These are phyloP conservation scores for Pseudoturritis turrita DNA, from an alignment of 345 rosid species.

Conservation along the genomic window DNA sequence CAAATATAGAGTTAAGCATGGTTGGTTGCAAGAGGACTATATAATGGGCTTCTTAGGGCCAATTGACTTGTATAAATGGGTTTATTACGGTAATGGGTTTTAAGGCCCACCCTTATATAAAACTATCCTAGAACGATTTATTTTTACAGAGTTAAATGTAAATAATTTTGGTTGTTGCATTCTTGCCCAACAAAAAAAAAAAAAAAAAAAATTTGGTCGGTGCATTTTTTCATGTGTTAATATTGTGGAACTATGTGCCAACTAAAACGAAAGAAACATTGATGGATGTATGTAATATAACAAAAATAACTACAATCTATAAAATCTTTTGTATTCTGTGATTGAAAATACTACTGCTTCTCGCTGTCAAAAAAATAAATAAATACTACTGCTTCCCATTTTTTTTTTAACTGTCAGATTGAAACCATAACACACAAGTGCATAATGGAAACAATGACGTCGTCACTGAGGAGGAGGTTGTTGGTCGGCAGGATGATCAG, in stretches of 20 bases:
- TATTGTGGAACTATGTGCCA: neutral
- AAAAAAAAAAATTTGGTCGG: no score
- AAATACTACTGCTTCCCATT: neutral
- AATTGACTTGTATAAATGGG: neutral
- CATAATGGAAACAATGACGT: neutral
- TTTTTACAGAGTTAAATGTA: neutral
- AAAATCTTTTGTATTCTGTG: neutral
- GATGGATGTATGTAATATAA: no score
- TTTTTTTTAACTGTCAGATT: neutral
- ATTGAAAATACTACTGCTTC: neutral
- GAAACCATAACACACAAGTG: neutral
- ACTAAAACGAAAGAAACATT: no score
- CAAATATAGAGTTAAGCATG: neutral
- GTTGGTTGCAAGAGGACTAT: neutral
- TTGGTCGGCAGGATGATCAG: conserved; percentile 19
- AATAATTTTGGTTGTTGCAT: neutral
- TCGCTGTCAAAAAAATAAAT: no score
- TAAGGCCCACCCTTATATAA: neutral
- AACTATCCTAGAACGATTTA: no score
- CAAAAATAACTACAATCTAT: neutral
- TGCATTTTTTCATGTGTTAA: neutral
- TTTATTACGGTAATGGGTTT: neutral
- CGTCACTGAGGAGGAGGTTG: conserved; percentile 17
- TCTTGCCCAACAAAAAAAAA: no score
- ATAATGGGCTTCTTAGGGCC: conserved; percentile 8